Evolutionary conservation across 495 filamentous ascomycete genomes (phyloP).

Genomic region (Neurospora sp.): DNA sequence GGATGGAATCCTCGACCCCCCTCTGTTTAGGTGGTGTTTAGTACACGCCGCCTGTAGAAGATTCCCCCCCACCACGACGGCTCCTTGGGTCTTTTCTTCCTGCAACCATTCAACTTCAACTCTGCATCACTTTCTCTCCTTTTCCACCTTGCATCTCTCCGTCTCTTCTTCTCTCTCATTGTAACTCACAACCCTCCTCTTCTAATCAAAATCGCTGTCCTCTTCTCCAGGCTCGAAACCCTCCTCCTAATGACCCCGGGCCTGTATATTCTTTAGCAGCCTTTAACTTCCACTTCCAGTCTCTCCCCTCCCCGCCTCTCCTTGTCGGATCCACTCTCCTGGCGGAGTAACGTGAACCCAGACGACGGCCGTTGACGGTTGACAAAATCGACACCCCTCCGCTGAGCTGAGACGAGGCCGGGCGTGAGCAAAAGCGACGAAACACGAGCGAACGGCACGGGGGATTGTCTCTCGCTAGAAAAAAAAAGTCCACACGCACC

Average conservation of each 20-base stretch:
- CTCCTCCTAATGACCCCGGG: neutral
- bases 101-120: neutral
- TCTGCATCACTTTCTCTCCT: neutral
- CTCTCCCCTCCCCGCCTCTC: neutral
- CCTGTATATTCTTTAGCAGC: neutral
- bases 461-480: neutral
- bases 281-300: neutral
- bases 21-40: neutral
- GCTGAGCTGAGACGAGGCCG: neutral
- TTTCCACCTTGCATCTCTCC: neutral
- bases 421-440: neutral
- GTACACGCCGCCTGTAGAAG: neutral
- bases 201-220: neutral
- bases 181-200: neutral
- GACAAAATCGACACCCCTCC: neutral
- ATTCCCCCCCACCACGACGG: neutral
- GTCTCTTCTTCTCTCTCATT: neutral
- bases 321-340: neutral
- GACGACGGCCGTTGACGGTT: neutral
- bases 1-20: neutral
- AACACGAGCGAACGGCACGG: neutral
- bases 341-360: neutral
- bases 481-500: neutral
- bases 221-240: neutral
- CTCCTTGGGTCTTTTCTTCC: neutral